These are phyloP conservation scores for Candida xiaguanensis DNA, from an alignment of 805 yeast genomes.

Conservation along the genomic window DNA sequence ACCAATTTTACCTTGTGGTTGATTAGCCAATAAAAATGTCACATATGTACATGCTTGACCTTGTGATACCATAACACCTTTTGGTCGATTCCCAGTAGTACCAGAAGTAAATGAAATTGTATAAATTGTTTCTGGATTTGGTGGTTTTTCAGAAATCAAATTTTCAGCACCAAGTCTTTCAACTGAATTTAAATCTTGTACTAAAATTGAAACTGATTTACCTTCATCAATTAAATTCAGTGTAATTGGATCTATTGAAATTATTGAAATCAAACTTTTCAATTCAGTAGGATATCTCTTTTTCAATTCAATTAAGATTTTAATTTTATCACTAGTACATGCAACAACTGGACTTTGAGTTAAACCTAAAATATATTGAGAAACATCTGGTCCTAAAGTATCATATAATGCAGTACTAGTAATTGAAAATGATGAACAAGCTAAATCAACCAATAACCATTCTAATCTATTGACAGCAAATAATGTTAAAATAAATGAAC, in stretches of 20 bases:
- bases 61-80: conserved; percentile 60
- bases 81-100: conserved; percentile 71
- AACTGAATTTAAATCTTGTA: conserved; percentile 31
- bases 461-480: conserved; percentile 34
- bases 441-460: conserved; percentile 36
- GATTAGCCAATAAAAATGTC: conserved; percentile 8
- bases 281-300: conserved; percentile 28
- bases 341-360: conserved; percentile 46
- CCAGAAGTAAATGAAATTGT: conserved; percentile 50
- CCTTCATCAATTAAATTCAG: conserved; percentile 20
- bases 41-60: conserved; percentile 17
- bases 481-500: conserved; percentile 30
- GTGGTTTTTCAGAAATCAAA: conserved; percentile 22
- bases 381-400: conserved; percentile 34
- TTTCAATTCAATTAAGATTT: conserved; percentile 44
- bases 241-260: conserved; percentile 48
- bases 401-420: conserved; percentile 40
- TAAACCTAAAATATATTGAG: conserved; percentile 29
- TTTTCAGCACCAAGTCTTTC: conserved; percentile 37
- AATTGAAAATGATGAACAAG: conserved; percentile 29
- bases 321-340: conserved; percentile 49
- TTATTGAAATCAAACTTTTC: conserved; percentile 44
- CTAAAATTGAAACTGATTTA: conserved; percentile 18
- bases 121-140: conserved; percentile 30
- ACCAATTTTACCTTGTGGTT: conserved; percentile 8